Conservation (phyloP, 768 basidiomycete species). For the Xanthoconium purpureum region DNA sequence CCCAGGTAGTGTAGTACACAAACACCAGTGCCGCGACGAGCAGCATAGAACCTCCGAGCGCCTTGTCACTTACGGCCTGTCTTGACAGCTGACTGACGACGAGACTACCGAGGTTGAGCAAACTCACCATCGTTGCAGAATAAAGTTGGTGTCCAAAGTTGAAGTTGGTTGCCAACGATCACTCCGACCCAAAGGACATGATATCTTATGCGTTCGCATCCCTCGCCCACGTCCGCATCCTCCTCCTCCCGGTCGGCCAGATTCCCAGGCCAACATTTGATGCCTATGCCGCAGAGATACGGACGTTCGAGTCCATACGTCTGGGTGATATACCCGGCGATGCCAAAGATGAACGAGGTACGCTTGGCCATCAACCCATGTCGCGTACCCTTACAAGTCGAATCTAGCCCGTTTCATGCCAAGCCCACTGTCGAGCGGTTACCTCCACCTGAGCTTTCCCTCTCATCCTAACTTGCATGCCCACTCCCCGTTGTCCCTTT, state of each 20-base stretch:
- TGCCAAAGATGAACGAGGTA: conserved; percentile 73
- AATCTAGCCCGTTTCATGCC: conserved; percentile 78
- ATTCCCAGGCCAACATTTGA: conserved; percentile 71
- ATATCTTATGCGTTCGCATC: conserved; percentile 73
- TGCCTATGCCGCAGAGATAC: conserved; percentile 69
- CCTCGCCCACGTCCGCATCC: conserved; percentile 79
- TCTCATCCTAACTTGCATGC: conserved; percentile 71
- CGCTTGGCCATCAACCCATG: conserved; percentile 15
- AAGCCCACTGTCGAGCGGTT: conserved; percentile 67
- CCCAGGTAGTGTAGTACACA: conserved; percentile 90
- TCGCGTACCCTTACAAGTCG: background rate
- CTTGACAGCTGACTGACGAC: conserved; percentile 4
- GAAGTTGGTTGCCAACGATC: background rate
- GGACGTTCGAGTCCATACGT: conserved; percentile 67
- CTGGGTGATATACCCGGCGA: conserved; percentile 83
- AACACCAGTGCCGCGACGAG: conserved; percentile 73
- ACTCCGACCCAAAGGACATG: conserved; percentile 39
- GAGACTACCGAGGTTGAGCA: background rate
- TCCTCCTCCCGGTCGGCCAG: conserved; percentile 82
- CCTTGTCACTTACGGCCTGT: conserved; percentile 79
- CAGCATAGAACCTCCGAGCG: conserved; percentile 76
- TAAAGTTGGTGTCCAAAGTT: conserved; percentile 19
- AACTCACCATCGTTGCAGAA: conserved; percentile 26
- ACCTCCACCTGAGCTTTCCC: conserved; percentile 76
- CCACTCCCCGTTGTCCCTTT: conserved; percentile 64